These are phyloP conservation scores for Pisolithus sp. DNA, from an alignment of 768 basidiomycete species.

Conservation along the genomic window DNA sequence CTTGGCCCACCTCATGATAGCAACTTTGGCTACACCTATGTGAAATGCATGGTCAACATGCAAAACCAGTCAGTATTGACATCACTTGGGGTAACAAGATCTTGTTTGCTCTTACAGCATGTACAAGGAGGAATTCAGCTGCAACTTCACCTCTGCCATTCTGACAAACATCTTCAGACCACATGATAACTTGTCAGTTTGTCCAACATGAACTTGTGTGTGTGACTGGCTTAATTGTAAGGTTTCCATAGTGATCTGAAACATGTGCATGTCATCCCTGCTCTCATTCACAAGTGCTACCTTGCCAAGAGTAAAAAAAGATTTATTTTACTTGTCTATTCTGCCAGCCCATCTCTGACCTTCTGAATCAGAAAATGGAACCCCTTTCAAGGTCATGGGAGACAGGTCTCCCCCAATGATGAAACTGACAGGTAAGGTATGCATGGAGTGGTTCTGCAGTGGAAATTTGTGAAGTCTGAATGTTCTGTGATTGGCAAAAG, in stretches of 20 bases:
- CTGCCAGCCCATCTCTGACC: background rate
- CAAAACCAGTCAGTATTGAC: conserved; percentile 72
- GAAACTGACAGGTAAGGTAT: too few species aligned
- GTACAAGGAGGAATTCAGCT: conserved; percentile 92
- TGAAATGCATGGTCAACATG: conserved; percentile 92
- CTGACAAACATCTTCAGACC: conserved; percentile 98
- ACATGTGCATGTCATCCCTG: conserved; percentile 91
- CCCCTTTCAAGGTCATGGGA: conserved; percentile 82
- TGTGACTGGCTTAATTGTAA: background rate
- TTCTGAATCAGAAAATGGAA: conserved; percentile 54
- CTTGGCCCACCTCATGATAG: conserved; percentile 86
- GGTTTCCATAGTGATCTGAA: conserved; percentile 63
- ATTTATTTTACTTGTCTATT: conserved; percentile 1
- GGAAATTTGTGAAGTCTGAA: too few species aligned
- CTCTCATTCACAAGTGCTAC: conserved; percentile 87
- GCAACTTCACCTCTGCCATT: conserved; percentile 93
- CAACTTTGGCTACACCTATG: conserved; percentile 96
- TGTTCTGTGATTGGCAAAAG: too few species aligned
- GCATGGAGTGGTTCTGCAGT: too few species aligned
- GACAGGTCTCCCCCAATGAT: conserved; percentile 88
- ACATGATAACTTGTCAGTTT: conserved; percentile 80
- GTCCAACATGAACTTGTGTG: background rate
- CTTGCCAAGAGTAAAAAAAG: conserved; percentile 73
- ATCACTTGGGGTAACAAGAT: too few species aligned
- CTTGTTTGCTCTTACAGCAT: conserved; percentile 46